Percentiles rank a stretch among this genome's conserved stretches.
These are phyloP conservation scores for Lactifluus piperatus DNA, from an alignment of 768 basidiomycete species.

Conservation along the genomic window DNA sequence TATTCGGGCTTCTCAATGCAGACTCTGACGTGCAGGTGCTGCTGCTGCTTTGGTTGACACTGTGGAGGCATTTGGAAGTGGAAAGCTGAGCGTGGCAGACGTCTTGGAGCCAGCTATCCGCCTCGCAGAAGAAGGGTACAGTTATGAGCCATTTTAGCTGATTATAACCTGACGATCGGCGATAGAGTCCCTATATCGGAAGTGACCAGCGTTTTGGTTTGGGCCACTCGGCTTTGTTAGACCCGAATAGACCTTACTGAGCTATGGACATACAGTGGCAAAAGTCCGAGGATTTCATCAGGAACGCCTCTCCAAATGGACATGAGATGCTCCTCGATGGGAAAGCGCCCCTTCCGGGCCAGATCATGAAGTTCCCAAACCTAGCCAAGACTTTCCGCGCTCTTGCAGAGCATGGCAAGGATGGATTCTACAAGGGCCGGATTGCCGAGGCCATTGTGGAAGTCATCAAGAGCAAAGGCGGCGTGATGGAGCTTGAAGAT, in stretches of 20 bases:
- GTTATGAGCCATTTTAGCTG: background rate
- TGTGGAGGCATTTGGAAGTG: constrained; percentile 72
- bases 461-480: constrained; percentile 76
- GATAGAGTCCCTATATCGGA: constrained; percentile 81
- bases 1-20: background rate
- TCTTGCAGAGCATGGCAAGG: constrained; percentile 73
- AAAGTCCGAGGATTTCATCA: constrained; percentile 58
- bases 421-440: constrained; percentile 90
- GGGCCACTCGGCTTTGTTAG: constrained; percentile 20
- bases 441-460: constrained; percentile 86
- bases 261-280: constrained; percentile 36
- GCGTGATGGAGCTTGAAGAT: constrained; percentile 92
- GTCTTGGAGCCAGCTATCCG: constrained; percentile 84
- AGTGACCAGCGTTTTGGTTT: constrained; percentile 52
- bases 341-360: constrained; percentile 75
- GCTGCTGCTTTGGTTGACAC: constrained; percentile 95
- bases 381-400: constrained; percentile 79
- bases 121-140: constrained; percentile 83
- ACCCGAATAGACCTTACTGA: constrained; percentile 1
- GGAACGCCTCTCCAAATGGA: constrained; percentile 77
- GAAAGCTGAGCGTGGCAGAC: constrained; percentile 55
- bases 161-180: background rate
- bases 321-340: constrained; percentile 82
- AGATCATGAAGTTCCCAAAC: constrained; percentile 73
- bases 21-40: constrained; percentile 47